A percentile compares a stretch with the other conserved stretches of the same genome.
Evolutionary conservation across 495 filamentous ascomycete genomes (phyloP).

Genomic region (Parmelia sp.): DNA sequence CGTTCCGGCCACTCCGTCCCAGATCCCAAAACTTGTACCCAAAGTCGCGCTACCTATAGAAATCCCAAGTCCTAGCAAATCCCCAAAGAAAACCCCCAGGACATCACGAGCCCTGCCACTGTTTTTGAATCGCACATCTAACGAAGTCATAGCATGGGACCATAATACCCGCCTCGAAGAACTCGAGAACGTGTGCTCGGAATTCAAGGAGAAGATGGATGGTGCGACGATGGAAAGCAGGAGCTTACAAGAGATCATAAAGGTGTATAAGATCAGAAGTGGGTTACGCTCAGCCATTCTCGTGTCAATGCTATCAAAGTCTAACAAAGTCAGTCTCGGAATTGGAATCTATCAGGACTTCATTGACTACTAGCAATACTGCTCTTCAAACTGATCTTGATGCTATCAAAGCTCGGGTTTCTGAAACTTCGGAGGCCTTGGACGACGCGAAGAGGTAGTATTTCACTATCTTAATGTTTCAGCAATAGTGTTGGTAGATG

Average conservation of each 20-base stretch:
- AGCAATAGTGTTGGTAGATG: slow-evolving; percentile 40
- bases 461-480: neutral
- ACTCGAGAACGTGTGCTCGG: slow-evolving; percentile 56
- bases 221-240: slow-evolving; percentile 54
- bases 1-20: slow-evolving; percentile 32
- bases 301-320: slow-evolving; percentile 9
- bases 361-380: slow-evolving; percentile 51
- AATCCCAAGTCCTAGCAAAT: slow-evolving; percentile 32
- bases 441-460: slow-evolving; percentile 35
- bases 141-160: slow-evolving; percentile 63
- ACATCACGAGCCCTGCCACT: slow-evolving; percentile 27
- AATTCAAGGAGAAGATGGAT: slow-evolving; percentile 56
- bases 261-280: slow-evolving; percentile 69
- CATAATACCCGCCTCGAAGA: slow-evolving; percentile 57
- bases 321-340: slow-evolving; percentile 49
- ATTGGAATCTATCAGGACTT: slow-evolving; percentile 54
- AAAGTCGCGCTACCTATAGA: slow-evolving; percentile 27
- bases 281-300: slow-evolving; percentile 30
- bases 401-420: slow-evolving; percentile 44
- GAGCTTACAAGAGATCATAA: slow-evolving; percentile 60
- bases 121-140: slow-evolving; percentile 70
- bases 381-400: slow-evolving; percentile 55
- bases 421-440: slow-evolving; percentile 39
- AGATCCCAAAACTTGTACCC: slow-evolving; percentile 30
- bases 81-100: slow-evolving; percentile 31